phyloP scores from a whole-genome alignment of 2,329 filamentous ascomycete species.

The Alternaria sp. region DNA sequence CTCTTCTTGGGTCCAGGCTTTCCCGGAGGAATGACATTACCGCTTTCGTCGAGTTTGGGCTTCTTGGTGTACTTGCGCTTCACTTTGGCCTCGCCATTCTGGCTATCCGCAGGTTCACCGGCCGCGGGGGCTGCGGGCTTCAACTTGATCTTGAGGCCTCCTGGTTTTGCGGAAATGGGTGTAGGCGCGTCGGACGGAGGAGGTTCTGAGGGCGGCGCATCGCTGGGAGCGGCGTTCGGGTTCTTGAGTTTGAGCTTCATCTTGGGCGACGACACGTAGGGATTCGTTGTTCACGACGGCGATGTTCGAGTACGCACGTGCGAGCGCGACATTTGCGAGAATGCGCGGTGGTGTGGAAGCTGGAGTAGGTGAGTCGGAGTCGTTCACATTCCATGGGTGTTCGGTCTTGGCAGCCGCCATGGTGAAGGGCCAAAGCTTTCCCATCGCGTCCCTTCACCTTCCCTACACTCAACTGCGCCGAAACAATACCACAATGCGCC shows the following conservation, averaged over 20 bases:
- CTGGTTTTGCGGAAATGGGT: constrained; percentile 23
- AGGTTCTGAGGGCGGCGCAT: constrained; percentile 32
- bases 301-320: constrained; percentile 13
- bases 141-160: constrained; percentile 44
- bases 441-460: constrained; percentile 20
- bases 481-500: constrained; percentile 30
- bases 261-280: constrained; percentile 8
- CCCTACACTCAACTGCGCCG: constrained; percentile 10
- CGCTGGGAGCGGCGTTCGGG: constrained; percentile 26
- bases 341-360: constrained; percentile 3
- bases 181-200: constrained; percentile 24
- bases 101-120: constrained; percentile 35
- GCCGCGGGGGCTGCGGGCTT: constrained; percentile 32
- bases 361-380: constrained; percentile 12
- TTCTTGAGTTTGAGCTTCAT: constrained; percentile 49
- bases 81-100: constrained; percentile 48
- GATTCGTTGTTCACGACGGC: not conserved
- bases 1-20: constrained; percentile 47
- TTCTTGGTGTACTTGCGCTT: constrained; percentile 57
- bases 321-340: constrained; percentile 21
- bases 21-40: constrained; percentile 31
- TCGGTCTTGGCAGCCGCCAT: constrained; percentile 27
- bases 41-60: constrained; percentile 43
- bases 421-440: constrained; percentile 34
- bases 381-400: constrained; percentile 7